These are phyloP conservation scores for Hypoxylon sp. DNA, from an alignment of 2,329 filamentous ascomycete genomes.

Conservation along the genomic window DNA sequence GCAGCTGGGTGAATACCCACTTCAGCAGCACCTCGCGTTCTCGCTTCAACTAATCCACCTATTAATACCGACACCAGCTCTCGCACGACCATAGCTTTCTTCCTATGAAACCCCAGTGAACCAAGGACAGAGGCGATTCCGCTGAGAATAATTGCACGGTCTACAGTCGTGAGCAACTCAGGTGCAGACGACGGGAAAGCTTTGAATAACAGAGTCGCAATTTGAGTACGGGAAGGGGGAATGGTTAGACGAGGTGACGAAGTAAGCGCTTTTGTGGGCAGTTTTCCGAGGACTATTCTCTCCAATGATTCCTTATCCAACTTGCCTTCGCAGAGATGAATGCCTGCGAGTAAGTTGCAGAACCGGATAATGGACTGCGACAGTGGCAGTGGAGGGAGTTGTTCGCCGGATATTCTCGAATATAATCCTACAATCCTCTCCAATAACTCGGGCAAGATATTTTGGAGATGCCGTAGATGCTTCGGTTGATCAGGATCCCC, in stretches of 20 bases:
- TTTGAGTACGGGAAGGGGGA: conserved; percentile 70
- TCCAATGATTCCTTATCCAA: conserved; percentile 71
- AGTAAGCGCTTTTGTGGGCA: conserved; percentile 63
- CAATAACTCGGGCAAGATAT: conserved; percentile 77
- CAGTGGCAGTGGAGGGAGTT: conserved; percentile 76
- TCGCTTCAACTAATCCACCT: conserved; percentile 86
- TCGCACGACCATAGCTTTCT: conserved; percentile 90
- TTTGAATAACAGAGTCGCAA: conserved; percentile 73
- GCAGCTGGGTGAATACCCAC: conserved; percentile 95
- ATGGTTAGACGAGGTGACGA: conserved; percentile 69
- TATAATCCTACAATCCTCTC: conserved; percentile 82
- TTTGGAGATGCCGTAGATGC: conserved; percentile 66
- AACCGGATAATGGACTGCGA: conserved; percentile 81
- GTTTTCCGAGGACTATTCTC: conserved; percentile 73
- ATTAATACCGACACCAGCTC: conserved; percentile 88
- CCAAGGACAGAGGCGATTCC: conserved; percentile 91
- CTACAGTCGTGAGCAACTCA: conserved; percentile 77
- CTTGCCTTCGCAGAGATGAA: conserved; percentile 74
- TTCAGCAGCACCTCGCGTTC: conserved; percentile 94
- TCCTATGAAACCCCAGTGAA: conserved; percentile 82
- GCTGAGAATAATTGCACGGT: conserved; percentile 82
- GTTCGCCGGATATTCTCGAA: conserved; percentile 76
- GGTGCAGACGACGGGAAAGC: conserved; percentile 77
- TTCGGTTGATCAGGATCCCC: conserved; percentile 63
- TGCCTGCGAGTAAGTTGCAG: conserved; percentile 74